A percentile compares a stretch with the other conserved stretches of the same genome.
These are phyloP conservation scores for Perilla frutescens DNA, from an alignment of 257 asterid species.

Conservation along the genomic window DNA sequence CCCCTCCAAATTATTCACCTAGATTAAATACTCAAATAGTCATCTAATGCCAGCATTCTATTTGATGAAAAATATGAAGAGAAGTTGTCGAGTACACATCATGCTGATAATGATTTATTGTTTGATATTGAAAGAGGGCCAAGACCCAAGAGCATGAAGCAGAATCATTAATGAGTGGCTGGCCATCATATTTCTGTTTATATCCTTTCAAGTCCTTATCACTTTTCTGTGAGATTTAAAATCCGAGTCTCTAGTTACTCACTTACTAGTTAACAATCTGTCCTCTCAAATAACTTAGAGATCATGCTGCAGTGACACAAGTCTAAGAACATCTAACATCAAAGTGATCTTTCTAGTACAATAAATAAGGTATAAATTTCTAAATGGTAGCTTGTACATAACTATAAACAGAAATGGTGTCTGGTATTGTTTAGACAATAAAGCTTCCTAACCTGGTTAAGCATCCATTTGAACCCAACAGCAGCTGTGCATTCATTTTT, in stretches of 20 bases:
- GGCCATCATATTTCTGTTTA: constrained; percentile 26
- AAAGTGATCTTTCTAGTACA: constrained; percentile 2
- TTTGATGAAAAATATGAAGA: neutral
- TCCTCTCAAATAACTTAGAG: neutral
- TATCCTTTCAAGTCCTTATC: constrained; percentile 24
- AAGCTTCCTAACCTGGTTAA: constrained; percentile 73
- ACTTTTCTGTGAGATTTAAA: constrained; percentile 5
- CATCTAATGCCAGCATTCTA: neutral
- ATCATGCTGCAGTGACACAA: neutral
- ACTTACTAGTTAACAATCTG: constrained; percentile 12
- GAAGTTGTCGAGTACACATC: constrained; percentile 12
- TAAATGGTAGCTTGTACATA: neutral
- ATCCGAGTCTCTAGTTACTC: constrained; percentile 18
- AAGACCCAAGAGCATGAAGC: neutral
- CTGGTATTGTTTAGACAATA: neutral
- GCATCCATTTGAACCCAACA: constrained; percentile 99
- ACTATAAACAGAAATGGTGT: neutral
- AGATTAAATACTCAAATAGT: neutral
- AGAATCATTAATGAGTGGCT: constrained; percentile 28
- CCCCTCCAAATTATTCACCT: neutral
- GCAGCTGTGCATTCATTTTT: constrained; percentile 99
- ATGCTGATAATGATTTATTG: constrained; percentile 11
- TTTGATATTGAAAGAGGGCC: constrained; percentile 7
- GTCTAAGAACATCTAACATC: constrained; percentile 5
- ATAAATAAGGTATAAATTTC: neutral